These are phyloP conservation scores for Escovopsis sp. DNA, from an alignment of 2,329 filamentous ascomycete species.

Conservation along the genomic window DNA sequence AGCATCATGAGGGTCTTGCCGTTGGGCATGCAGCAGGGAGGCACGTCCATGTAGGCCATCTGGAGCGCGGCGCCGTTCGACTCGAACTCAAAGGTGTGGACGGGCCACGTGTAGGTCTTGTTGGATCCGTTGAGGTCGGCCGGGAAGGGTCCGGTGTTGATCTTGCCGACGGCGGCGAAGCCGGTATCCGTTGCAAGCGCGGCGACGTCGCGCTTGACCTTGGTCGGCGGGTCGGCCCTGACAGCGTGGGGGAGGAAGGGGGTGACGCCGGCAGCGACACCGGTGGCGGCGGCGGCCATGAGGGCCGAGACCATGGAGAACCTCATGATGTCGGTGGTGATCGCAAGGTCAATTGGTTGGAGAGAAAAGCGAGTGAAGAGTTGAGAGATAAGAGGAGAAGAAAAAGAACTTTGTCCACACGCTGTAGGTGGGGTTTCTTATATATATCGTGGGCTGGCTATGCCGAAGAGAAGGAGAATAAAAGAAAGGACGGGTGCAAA, in stretches of 20 bases:
- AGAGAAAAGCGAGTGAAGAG: too few relatives aligned
- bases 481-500: too few relatives aligned
- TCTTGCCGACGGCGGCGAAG: conserved; percentile 15
- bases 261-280: conserved; percentile 6
- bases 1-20: conserved; percentile 32
- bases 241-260: too few relatives aligned
- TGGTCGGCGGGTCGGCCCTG: too few relatives aligned
- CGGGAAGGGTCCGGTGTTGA: conserved; percentile 23
- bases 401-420: too few relatives aligned
- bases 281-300: conserved; percentile 6
- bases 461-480: too few relatives aligned
- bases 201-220: conserved; percentile 2
- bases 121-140: conserved; percentile 33
- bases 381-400: too few relatives aligned
- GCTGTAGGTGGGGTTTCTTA: too few relatives aligned
- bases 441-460: too few relatives aligned
- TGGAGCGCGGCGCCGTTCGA: conserved; percentile 33
- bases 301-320: conserved; percentile 8
- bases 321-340: conserved; percentile 10
- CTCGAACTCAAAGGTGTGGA: conserved; percentile 31
- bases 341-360: too few relatives aligned
- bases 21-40: conserved; percentile 19
- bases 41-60: conserved; percentile 42
- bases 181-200: conserved; percentile 5
- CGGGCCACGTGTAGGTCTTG: conserved; percentile 37